A percentile compares a stretch with the other conserved stretches of the same genome.
These are phyloP conservation scores for Closterium sp. DNA, from an alignment of 139 green algal genomes.

Conservation along the genomic window DNA sequence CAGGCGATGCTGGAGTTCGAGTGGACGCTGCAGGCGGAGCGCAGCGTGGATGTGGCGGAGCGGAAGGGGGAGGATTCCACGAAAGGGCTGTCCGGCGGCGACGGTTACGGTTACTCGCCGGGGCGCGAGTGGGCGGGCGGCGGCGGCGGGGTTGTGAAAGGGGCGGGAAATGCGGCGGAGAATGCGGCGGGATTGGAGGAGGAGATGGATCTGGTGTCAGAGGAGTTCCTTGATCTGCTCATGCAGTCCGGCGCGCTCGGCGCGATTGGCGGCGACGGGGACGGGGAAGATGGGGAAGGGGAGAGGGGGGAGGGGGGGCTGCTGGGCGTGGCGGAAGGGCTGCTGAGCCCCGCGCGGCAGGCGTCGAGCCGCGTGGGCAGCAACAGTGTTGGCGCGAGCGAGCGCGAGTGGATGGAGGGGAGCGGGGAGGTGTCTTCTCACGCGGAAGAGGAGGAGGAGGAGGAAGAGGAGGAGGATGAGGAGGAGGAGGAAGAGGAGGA, in stretches of 20 bases:
- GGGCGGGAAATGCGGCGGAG: too few relatives aligned
- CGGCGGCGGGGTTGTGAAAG: background rate
- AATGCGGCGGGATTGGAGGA: background rate
- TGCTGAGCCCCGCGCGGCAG: background rate
- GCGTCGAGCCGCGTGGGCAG: background rate
- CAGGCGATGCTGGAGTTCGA: slow-evolving; percentile 3
- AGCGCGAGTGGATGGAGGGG: background rate
- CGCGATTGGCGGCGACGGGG: background rate
- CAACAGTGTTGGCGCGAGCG: background rate
- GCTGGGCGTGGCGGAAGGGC: background rate
- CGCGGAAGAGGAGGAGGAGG: background rate
- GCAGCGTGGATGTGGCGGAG: background rate
- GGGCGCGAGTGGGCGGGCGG: too few relatives aligned
- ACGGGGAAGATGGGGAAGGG: background rate
- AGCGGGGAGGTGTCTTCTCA: background rate
- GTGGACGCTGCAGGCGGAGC: background rate
- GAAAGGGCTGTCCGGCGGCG: too few relatives aligned
- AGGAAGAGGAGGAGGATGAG: background rate
- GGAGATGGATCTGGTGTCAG: background rate
- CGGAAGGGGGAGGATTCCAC: background rate
- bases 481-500: background rate
- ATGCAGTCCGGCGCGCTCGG: background rate
- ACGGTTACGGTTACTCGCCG: background rate
- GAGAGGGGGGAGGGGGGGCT: background rate
- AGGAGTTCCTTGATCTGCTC: background rate